Evolutionary conservation across 2,329 filamentous ascomycete genomes (phyloP).

Genomic region (Aspergillus sp.): DNA sequence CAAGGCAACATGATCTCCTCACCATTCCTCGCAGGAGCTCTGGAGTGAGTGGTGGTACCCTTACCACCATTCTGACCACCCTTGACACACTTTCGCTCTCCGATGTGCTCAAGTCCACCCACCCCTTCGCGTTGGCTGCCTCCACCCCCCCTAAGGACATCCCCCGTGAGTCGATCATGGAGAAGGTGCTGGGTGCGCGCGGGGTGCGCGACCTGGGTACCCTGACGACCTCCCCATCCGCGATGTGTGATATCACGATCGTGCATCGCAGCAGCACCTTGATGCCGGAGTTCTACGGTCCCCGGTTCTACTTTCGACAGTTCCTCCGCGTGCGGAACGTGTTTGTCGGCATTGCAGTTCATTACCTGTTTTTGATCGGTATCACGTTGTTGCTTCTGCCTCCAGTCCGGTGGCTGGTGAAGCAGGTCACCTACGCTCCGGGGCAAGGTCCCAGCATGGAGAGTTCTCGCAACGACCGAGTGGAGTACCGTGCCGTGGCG

Average conservation of each 20-base stretch:
- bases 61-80: conserved; percentile 63
- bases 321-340: conserved; percentile 53
- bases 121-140: conserved; percentile 52
- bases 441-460: conserved; percentile 50
- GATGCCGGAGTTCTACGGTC: conserved; percentile 56
- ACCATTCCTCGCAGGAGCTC: conserved; percentile 27
- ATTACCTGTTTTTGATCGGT: conserved; percentile 47
- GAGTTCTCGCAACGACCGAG: conserved; percentile 34
- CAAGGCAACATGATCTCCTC: conserved; percentile 7
- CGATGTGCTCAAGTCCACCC: conserved; percentile 47
- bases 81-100: conserved; percentile 46
- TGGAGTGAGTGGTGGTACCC: conserved; percentile 57
- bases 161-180: conserved; percentile 27
- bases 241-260: conserved; percentile 53
- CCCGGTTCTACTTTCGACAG: conserved; percentile 56
- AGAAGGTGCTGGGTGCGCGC: conserved; percentile 49
- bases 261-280: conserved; percentile 61
- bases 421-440: conserved; percentile 48
- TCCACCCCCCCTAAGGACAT: conserved; percentile 34
- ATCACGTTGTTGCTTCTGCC: conserved; percentile 49
- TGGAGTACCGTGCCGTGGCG: conserved; percentile 46
- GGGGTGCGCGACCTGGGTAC: conserved; percentile 56
- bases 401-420: conserved; percentile 52
- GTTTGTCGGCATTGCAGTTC: conserved; percentile 48
- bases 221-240: conserved; percentile 54